These are phyloP conservation scores for Mycena venus DNA, from an alignment of 768 basidiomycete genomes.

Conservation along the genomic window DNA sequence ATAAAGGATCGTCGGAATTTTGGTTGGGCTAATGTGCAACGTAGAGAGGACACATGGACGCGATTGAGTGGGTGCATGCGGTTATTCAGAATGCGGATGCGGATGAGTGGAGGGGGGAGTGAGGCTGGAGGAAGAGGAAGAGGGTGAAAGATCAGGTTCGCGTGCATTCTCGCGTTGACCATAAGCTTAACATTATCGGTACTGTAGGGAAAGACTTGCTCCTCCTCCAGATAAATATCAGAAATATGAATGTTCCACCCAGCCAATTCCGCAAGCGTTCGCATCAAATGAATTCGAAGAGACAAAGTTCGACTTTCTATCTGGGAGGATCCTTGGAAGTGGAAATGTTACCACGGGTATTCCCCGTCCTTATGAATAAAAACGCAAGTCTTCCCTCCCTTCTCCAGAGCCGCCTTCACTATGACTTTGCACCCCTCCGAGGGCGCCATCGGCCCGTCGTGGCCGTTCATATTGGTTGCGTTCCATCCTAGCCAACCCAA, in stretches of 20 bases:
- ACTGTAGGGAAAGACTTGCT: too few relatives aligned
- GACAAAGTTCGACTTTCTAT: too few relatives aligned
- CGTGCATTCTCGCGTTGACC: too few relatives aligned
- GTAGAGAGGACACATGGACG: slow-evolving; percentile 19
- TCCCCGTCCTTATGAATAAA: background rate
- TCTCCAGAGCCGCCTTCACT: background rate
- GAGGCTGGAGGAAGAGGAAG: too few relatives aligned
- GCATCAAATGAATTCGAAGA: too few relatives aligned
- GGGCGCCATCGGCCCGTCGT: background rate
- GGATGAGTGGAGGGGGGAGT: too few relatives aligned
- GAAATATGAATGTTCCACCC: too few relatives aligned
- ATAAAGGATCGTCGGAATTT: background rate
- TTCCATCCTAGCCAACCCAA: background rate
- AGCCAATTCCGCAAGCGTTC: too few relatives aligned
- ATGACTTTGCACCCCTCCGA: background rate
- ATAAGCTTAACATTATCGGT: too few relatives aligned
- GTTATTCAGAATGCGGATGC: slow-evolving; percentile 29
- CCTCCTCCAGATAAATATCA: too few relatives aligned
- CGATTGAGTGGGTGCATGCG: slow-evolving; percentile 29
- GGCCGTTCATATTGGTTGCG: background rate
- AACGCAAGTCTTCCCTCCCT: background rate
- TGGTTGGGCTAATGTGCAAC: background rate
- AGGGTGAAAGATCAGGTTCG: too few relatives aligned
- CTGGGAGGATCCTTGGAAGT: too few relatives aligned
- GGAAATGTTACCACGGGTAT: background rate